Percentiles rank a stretch among this genome's conserved stretches.
Evolutionary conservation across 768 basidiomycete species (phyloP).

Genomic region (Boletus reticuloceps): DNA sequence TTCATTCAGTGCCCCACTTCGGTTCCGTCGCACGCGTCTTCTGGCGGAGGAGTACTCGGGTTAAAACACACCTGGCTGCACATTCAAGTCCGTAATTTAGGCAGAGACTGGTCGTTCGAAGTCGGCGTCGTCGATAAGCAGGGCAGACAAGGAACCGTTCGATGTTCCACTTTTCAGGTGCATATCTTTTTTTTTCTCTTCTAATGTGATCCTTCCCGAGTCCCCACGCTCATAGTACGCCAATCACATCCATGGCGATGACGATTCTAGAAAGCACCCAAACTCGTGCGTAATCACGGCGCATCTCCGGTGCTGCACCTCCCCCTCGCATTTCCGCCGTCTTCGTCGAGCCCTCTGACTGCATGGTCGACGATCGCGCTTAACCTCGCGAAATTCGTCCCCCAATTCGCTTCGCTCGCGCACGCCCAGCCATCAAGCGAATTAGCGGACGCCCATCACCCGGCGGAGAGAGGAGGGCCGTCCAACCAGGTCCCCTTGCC

Average conservation of each 20-base stretch:
- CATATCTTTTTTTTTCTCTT: background rate
- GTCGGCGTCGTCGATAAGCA: conserved; percentile 66
- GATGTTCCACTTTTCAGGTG: conserved; percentile 84
- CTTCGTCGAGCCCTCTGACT: conserved; percentile 57
- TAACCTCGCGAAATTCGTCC: conserved; percentile 57
- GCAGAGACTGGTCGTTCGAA: conserved; percentile 72
- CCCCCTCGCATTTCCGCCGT: conserved; percentile 61
- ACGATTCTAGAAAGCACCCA: conserved; percentile 50
- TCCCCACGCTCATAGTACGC: background rate
- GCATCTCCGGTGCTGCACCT: conserved; percentile 64
- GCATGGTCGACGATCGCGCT: conserved; percentile 66
- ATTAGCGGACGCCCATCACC: conserved; percentile 18
- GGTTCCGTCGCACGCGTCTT: conserved; percentile 9
- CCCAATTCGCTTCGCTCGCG: conserved; percentile 56
- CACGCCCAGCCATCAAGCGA: conserved; percentile 26
- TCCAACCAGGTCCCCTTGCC: conserved; percentile 37
- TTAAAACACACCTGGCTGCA: conserved; percentile 74
- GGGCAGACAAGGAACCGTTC: conserved; percentile 56
- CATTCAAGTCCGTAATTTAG: conserved; percentile 67
- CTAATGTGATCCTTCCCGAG: background rate
- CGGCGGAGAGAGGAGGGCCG: conserved; percentile 19
- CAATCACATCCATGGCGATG: conserved; percentile 6
- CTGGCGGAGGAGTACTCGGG: conserved; percentile 40
- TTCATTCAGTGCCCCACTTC: conserved; percentile 62
- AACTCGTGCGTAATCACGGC: conserved; percentile 39